A percentile compares a stretch with the other conserved stretches of the same genome.
Evolutionary conservation across 805 yeast species (phyloP).

Genomic region (Zygoascus bituminiphila): DNA sequence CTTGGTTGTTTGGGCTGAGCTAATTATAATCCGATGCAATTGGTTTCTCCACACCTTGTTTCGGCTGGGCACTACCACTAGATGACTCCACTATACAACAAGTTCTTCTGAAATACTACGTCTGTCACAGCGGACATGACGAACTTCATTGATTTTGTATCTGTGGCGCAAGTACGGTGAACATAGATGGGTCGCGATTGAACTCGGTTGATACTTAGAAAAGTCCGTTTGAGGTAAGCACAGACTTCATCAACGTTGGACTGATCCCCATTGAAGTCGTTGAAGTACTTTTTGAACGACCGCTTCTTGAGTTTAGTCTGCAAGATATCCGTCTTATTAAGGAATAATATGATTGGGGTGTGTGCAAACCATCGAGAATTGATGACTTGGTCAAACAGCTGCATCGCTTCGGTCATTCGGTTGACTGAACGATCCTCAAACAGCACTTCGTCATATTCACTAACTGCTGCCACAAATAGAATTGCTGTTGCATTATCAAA

Average conservation of each 20-base stretch:
- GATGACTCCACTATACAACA: constrained; percentile 69
- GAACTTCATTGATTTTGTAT: constrained; percentile 77
- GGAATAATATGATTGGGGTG: constrained; percentile 81
- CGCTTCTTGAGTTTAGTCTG: constrained; percentile 51
- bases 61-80: constrained; percentile 24
- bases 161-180: constrained; percentile 94
- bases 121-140: constrained; percentile 91
- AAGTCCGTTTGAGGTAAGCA: constrained; percentile 60
- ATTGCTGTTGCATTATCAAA: constrained; percentile 86
- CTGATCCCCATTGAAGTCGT: constrained; percentile 63
- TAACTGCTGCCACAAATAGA: constrained; percentile 77
- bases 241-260: constrained; percentile 59
- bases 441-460: constrained; percentile 86
- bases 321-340: constrained; percentile 82
- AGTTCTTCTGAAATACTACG: constrained; percentile 73
- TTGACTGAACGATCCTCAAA: constrained; percentile 86
- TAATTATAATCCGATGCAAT: too few species aligned
- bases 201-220: constrained; percentile 52
- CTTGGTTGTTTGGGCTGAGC: too few species aligned
- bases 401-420: constrained; percentile 83
- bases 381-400: constrained; percentile 72
- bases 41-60: neutral
- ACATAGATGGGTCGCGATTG: constrained; percentile 74
- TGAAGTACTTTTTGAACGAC: constrained; percentile 56
- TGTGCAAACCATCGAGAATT: constrained; percentile 78